These are phyloP conservation scores for Gorgonomyces haynaldii DNA, from an alignment of 192 early-diverging fungal species.

Conservation along the genomic window DNA sequence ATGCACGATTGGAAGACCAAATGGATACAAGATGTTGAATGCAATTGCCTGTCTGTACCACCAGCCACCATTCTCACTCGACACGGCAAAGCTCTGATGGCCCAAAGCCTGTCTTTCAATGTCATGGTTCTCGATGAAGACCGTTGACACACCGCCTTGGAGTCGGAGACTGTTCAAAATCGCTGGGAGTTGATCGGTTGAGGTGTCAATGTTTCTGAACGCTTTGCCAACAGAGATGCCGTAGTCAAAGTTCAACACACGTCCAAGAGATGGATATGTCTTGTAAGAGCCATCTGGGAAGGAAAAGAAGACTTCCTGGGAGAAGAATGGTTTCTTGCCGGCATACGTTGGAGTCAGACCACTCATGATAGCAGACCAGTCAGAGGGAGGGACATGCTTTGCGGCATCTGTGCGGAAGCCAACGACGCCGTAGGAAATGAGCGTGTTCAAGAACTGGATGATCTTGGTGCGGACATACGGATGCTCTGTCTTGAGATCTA, in stretches of 20 bases:
- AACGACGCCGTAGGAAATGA: neutral
- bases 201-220: conserved; percentile 1
- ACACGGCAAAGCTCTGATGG: neutral
- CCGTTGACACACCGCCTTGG: neutral
- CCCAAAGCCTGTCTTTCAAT: neutral
- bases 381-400: neutral
- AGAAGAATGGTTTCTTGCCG: neutral
- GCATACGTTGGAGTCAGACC: neutral
- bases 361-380: neutral
- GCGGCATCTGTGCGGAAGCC: conserved; percentile 3
- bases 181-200: neutral
- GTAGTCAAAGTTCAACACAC: conserved; percentile 8
- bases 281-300: neutral
- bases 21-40: conserved; percentile 8
- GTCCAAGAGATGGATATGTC: neutral
- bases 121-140: conserved; percentile 8
- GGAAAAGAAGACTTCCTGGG: conserved; percentile 1
- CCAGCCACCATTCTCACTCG: neutral
- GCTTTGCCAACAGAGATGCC: neutral
- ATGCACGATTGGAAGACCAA: neutral
- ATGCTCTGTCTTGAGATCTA: conserved; percentile 2
- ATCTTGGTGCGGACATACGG: conserved; percentile 3
- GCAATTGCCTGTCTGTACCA: conserved; percentile 8
- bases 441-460: neutral
- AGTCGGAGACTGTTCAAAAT: neutral